A percentile compares a stretch with the other conserved stretches of the same genome.
Conservation (phyloP, 495 filamentous ascomycete genomes). For the Pseudoneurospora amorphoporcata region DNA sequence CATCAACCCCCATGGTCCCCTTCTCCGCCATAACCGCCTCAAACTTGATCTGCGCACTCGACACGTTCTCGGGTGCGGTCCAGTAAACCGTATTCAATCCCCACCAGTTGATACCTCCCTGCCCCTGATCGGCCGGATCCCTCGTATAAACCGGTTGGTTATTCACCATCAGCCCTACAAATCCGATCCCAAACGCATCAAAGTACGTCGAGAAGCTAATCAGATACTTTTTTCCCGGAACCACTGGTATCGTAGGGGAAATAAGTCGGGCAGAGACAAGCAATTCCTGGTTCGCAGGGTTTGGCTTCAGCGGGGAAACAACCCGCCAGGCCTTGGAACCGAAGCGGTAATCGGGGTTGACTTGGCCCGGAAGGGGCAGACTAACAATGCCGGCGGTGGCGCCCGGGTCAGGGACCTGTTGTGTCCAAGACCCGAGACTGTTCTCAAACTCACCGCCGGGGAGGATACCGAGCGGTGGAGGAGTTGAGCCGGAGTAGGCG, state of each 20-base stretch:
- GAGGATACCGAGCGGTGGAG: background rate
- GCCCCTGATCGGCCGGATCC: background rate
- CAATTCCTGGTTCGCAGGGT: background rate
- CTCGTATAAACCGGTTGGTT: conserved; percentile 1
- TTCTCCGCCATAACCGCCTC: background rate
- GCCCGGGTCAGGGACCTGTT: background rate
- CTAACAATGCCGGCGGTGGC: background rate
- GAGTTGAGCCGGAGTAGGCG: background rate
- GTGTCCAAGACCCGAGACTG: background rate
- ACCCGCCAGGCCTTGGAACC: background rate
- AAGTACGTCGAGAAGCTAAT: conserved; percentile 2
- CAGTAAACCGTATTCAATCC: background rate
- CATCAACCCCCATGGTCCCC: background rate
- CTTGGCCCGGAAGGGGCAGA: background rate
- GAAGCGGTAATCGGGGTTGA: background rate
- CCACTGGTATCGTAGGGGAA: background rate
- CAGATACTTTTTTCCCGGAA: background rate
- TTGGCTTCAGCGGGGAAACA: background rate
- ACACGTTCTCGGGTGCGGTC: background rate
- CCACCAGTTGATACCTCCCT: background rate
- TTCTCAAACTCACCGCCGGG: conserved; percentile 4
- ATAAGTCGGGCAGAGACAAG: conserved; percentile 4
- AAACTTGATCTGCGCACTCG: background rate
- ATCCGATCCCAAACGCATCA: background rate
- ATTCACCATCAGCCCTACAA: conserved; percentile 6